These are phyloP conservation scores for Pseudocercospora cruenta DNA, from an alignment of 2,329 filamentous ascomycete species.

Conservation along the genomic window DNA sequence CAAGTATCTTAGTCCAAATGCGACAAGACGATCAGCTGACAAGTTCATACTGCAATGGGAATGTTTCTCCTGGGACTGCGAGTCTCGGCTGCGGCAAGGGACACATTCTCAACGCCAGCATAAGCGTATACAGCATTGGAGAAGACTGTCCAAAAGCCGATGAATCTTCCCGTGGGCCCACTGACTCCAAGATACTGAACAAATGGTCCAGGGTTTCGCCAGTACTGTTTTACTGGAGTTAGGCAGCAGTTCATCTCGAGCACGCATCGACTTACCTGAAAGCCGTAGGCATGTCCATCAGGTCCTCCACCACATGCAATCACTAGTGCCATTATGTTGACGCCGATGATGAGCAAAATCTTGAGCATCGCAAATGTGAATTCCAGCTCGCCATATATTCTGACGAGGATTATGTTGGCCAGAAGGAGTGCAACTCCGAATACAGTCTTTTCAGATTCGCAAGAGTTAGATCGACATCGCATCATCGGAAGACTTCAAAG, in stretches of 20 bases:
- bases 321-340: constrained; percentile 40
- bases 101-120: constrained; percentile 19
- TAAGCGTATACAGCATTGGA: constrained; percentile 23
- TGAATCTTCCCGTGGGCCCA: constrained; percentile 26
- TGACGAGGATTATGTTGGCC: constrained; percentile 27
- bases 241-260: neutral
- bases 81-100: constrained; percentile 26
- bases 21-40: neutral
- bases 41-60: constrained; percentile 19
- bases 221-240: constrained; percentile 11
- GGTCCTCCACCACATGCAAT: constrained; percentile 44
- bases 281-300: constrained; percentile 39
- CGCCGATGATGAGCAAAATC: constrained; percentile 48
- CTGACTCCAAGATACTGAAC: constrained; percentile 20
- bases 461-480: neutral
- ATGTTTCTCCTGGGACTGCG: constrained; percentile 24
- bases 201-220: constrained; percentile 25
- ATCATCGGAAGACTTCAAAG: neutral
- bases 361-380: constrained; percentile 48
- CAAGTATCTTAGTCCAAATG: neutral
- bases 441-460: constrained; percentile 28
- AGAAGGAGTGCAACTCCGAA: constrained; percentile 22
- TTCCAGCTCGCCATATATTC: constrained; percentile 40
- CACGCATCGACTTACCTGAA: constrained; percentile 7
- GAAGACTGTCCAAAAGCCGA: constrained; percentile 24